Conservation (phyloP, 2,329 filamentous ascomycete genomes). For the Verticillium dahliae region DNA sequence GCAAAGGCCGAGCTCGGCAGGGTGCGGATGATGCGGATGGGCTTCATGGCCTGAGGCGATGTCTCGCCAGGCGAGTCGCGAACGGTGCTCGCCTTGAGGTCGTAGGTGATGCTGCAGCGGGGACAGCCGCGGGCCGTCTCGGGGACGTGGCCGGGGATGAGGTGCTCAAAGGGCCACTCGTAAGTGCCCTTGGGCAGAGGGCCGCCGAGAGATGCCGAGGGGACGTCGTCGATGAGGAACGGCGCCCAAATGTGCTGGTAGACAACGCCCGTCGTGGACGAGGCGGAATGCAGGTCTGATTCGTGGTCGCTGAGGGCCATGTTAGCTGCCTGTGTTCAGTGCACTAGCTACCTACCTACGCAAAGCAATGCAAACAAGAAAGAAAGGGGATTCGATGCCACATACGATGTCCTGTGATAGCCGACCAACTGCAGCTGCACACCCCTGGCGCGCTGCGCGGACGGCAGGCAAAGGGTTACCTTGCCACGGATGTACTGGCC, state of each 20-base stretch:
- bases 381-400: neutral
- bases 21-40: slow-evolving; percentile 3
- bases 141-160: neutral
- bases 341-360: too few species aligned
- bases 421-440: neutral
- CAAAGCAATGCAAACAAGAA: too few species aligned
- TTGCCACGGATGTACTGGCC: neutral
- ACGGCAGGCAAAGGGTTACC: neutral
- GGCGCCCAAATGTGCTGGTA: slow-evolving; percentile 3
- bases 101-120: slow-evolving; percentile 5
- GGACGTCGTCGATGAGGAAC: slow-evolving; percentile 4
- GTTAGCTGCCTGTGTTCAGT: neutral
- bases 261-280: neutral
- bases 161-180: slow-evolving; percentile 5
- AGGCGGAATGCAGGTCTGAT: neutral
- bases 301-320: neutral
- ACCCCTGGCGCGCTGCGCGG: neutral
- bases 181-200: neutral
- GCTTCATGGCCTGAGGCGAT: neutral
- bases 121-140: slow-evolving; percentile 3
- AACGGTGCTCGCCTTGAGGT: slow-evolving; percentile 4
- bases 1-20: slow-evolving; percentile 1
- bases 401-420: neutral
- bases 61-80: neutral
- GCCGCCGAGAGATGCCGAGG: neutral